phyloP scores from a whole-genome alignment of 768 basidiomycete genomes.

The Cystofilobasidium capitatum region DNA sequence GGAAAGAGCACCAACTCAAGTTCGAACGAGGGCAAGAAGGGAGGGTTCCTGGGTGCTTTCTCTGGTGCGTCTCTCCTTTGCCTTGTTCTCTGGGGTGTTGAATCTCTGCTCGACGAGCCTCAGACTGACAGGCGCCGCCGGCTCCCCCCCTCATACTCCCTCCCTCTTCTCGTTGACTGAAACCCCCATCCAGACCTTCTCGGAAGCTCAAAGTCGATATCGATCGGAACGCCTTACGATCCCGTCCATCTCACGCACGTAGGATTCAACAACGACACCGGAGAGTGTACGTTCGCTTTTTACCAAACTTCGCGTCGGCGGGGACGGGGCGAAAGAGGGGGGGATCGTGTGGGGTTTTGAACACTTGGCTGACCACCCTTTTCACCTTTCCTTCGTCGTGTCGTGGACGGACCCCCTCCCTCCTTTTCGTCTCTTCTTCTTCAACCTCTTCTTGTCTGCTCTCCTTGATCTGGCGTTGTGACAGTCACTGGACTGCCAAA shows the following conservation, averaged over 20 bases:
- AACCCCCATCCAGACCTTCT: conserved; percentile 16
- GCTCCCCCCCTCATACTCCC: neutral
- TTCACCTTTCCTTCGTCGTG: neutral
- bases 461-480: neutral
- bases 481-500: conserved; percentile 68
- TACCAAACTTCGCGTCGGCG: neutral
- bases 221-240: conserved; percentile 97
- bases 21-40: conserved; percentile 15
- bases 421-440: neutral
- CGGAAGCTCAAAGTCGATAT: conserved; percentile 37
- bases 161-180: neutral
- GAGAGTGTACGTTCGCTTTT: conserved; percentile 53
- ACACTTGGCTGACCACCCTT: neutral
- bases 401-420: neutral
- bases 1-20: conserved; percentile 11
- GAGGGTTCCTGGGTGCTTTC: conserved; percentile 23
- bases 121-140: neutral
- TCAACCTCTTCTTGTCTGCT: neutral
- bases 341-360: neutral
- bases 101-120: neutral
- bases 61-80: conserved; percentile 1
- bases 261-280: conserved; percentile 96
- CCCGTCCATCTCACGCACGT: conserved; percentile 99
- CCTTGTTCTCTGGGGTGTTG: neutral
- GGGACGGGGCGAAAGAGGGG: too few species aligned